phyloP scores from a whole-genome alignment of 352 stramenopile genomes.

The Phytophthora sansomeana region DNA sequence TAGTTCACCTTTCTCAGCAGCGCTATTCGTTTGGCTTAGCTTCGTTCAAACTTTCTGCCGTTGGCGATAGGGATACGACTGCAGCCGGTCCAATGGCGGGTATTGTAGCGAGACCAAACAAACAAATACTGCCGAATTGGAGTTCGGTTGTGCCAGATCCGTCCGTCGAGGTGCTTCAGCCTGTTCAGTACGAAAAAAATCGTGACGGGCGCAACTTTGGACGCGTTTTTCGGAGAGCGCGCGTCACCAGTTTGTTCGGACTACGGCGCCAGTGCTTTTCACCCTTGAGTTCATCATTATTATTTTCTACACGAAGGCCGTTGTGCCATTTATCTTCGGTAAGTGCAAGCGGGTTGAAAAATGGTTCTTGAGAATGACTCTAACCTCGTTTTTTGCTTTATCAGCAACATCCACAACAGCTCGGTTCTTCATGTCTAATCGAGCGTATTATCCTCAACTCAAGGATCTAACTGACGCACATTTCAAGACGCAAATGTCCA shows the following conservation, averaged over 20 bases:
- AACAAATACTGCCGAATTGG: not conserved
- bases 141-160: not conserved
- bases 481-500: slow-evolving; percentile 5
- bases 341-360: not conserved
- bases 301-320: slow-evolving; percentile 38
- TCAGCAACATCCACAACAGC: slow-evolving; percentile 11
- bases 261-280: slow-evolving; percentile 31
- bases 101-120: no score
- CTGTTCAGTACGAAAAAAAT: no score
- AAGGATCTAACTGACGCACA: slow-evolving; percentile 6
- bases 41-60: slow-evolving; percentile 1
- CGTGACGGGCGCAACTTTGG: no score
- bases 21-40: slow-evolving; percentile 5
- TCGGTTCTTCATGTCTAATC: slow-evolving; percentile 21
- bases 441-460: slow-evolving; percentile 28
- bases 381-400: not conserved
- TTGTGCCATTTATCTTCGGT: slow-evolving; percentile 41
- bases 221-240: slow-evolving; percentile 13
- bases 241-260: slow-evolving; percentile 13
- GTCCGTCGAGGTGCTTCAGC: slow-evolving; percentile 10
- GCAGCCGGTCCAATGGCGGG: no score
- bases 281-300: slow-evolving; percentile 42
- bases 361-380: no score
- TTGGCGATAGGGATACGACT: not conserved
- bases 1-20: not conserved